Evolutionary conservation across 2,329 filamentous ascomycete species (phyloP).

Genomic region (Aspergillus uvarum): DNA sequence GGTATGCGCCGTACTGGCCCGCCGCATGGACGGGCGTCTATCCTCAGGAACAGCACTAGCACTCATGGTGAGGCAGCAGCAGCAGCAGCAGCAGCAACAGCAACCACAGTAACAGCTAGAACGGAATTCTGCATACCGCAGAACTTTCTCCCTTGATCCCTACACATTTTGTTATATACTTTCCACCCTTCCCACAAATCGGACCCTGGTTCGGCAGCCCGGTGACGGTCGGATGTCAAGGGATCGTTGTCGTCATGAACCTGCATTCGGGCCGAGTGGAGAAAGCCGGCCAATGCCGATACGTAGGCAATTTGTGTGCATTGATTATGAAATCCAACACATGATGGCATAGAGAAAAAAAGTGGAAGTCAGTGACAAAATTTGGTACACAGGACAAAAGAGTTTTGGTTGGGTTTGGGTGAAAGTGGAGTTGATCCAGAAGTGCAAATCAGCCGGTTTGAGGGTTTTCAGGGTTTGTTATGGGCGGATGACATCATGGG

Average conservation of each 20-base stretch:
- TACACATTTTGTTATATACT: background rate
- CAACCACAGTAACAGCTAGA: background rate
- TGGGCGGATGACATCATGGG: slow-evolving; percentile 1
- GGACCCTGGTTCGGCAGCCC: background rate
- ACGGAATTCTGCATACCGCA: too few species aligned
- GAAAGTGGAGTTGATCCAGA: background rate
- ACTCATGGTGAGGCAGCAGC: background rate
- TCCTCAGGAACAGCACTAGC: background rate
- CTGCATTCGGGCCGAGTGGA: slow-evolving; percentile 3
- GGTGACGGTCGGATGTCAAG: background rate
- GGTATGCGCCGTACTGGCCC: slow-evolving; percentile 24
- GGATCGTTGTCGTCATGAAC: slow-evolving; percentile 19
- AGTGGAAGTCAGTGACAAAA: background rate
- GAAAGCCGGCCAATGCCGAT: background rate
- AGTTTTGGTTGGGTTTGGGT: too few species aligned
- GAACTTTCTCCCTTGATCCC: background rate
- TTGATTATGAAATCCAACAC: background rate
- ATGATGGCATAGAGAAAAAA: background rate
- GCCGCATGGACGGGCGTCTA: slow-evolving; percentile 10
- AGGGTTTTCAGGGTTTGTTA: background rate
- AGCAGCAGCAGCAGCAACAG: background rate
- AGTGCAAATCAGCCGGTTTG: background rate
- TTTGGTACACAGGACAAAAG: too few species aligned
- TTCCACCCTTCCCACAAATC: background rate
- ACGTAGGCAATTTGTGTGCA: background rate